Evolutionary conservation across 768 basidiomycete species (phyloP).

Genomic region (Suillus weaverae): DNA sequence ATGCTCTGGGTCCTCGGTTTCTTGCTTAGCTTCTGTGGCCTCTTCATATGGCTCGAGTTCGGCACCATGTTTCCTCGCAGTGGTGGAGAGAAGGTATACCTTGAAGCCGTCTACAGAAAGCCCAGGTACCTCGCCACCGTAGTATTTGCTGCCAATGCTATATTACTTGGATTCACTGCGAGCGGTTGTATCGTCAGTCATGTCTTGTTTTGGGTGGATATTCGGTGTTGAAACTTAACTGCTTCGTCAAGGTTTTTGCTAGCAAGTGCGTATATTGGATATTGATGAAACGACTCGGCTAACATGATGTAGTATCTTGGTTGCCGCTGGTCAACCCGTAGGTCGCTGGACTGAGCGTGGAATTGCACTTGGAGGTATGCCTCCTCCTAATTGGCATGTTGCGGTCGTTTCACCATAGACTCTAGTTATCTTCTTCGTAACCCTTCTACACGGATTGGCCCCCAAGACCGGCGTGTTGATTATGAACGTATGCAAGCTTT

Average conservation of each 20-base stretch:
- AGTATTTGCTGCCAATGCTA: conserved; percentile 48
- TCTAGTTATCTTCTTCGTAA: conserved; percentile 51
- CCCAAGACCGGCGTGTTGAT: conserved; percentile 49
- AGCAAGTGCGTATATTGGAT: conserved; percentile 29
- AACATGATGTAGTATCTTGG: conserved; percentile 42
- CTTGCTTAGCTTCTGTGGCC: conserved; percentile 54
- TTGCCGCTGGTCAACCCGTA: conserved; percentile 41
- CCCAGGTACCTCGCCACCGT: conserved; percentile 50
- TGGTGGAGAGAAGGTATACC: conserved; percentile 64
- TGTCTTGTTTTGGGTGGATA: background rate
- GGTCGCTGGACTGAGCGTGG: conserved; percentile 54
- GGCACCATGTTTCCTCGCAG: conserved; percentile 65
- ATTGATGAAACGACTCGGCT: background rate
- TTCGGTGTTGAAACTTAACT: background rate
- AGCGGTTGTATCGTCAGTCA: conserved; percentile 49
- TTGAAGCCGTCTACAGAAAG: conserved; percentile 52
- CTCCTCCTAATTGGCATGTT: background rate
- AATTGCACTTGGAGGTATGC: conserved; percentile 55
- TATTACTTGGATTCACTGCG: conserved; percentile 44
- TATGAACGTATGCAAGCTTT: conserved; percentile 48
- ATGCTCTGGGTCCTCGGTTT: conserved; percentile 68
- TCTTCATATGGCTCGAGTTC: conserved; percentile 64
- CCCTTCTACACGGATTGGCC: conserved; percentile 51
- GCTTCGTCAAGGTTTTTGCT: conserved; percentile 30
- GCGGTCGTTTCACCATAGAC: background rate